Evolutionary conservation across 768 basidiomycete genomes (phyloP), one percentile per base, ranked within the genome.

Genomic region (Auriscalpium orientale): DNA sequence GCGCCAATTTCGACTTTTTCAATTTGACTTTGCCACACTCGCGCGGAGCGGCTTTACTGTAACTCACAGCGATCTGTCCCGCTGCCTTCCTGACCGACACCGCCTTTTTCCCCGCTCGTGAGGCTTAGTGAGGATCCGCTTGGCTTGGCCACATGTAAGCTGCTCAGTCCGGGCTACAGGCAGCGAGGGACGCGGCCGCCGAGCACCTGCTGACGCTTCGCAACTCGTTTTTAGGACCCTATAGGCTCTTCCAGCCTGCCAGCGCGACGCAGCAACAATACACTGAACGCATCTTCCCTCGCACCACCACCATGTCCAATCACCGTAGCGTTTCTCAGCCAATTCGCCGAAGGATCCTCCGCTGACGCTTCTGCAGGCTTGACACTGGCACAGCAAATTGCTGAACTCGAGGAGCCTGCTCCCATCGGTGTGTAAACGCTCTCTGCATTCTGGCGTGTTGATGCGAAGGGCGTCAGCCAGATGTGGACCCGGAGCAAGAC

Each of bases 371-470:
- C 35, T 36, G 38, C 58, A 77, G 77, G 78, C 33, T 68, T 86
- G 37, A 83, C 87, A 3, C 77, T 90, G 22, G 84, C 82, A 3
- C 81, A 95, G 66, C 92, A 95, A 66, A 82, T 97, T 44, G 87
- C 86, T 38, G 79, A 87, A 65, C 81, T 98, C 22, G 80, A 89
- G 48, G 81, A 89, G 51, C 72, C 84, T 20, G 78, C 83, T 11
- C 88, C 88, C 49, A 70, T 75, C 38, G 89, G 91, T 87, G 65
- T 71, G 20, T 49, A 34, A 22, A n/a, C 34, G 28, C 34, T n/a
- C 48, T 38, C 20, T 43, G 38, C 46, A 44, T 10, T 28, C 33
- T 59, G 34, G 34, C 18, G 43, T 43, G 2, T 28, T 28, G 28
- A 28, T 28, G 28, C 28, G 28, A 28, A 28, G 28, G 28, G 45